A percentile compares a stretch with the other conserved stretches of the same genome.
Evolutionary conservation across 140 eudicot genomes (phyloP).

Genomic region (Erigeron philadelphicus): DNA sequence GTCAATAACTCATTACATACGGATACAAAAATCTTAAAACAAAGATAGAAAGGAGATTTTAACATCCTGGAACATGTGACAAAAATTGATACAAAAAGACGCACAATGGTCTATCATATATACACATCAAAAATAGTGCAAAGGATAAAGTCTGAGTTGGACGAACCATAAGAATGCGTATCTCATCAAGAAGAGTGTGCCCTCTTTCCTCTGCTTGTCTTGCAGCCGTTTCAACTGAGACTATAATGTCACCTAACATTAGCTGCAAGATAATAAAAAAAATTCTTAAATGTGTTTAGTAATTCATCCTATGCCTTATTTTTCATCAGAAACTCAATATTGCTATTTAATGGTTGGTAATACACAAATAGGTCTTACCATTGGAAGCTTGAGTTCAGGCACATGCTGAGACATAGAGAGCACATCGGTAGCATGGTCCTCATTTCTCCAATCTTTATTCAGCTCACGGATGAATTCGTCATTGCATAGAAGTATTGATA

Average conservation of each 20-base stretch:
- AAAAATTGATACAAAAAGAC: conserved; percentile 8
- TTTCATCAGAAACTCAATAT: conserved; percentile 6
- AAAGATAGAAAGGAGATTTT: not conserved
- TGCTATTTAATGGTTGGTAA: not conserved
- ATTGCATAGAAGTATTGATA: conserved; percentile 82
- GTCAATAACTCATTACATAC: not conserved
- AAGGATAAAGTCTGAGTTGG: conserved; percentile 10
- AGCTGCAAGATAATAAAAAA: conserved; percentile 42
- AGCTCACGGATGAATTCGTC: conserved; percentile 72
- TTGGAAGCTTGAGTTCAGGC: conserved; percentile 84
- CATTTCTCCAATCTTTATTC: conserved; percentile 91
- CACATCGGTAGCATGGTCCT: conserved; percentile 90
- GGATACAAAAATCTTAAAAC: not conserved
- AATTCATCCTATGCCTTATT: not conserved
- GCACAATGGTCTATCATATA: not conserved
- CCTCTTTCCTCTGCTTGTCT: conserved; percentile 86
- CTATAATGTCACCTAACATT: conserved; percentile 86
- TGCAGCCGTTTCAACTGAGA: conserved; percentile 91
- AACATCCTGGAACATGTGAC: not conserved
- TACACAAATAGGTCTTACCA: conserved; percentile 35
- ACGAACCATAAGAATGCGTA: conserved; percentile 73
- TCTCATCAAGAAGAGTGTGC: conserved; percentile 74
- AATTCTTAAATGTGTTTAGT: conserved; percentile 21
- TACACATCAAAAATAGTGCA: not conserved
- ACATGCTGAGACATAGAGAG: conserved; percentile 97